Conservation (phyloP, 495 filamentous ascomycete species). For the Daldinia grandis region DNA sequence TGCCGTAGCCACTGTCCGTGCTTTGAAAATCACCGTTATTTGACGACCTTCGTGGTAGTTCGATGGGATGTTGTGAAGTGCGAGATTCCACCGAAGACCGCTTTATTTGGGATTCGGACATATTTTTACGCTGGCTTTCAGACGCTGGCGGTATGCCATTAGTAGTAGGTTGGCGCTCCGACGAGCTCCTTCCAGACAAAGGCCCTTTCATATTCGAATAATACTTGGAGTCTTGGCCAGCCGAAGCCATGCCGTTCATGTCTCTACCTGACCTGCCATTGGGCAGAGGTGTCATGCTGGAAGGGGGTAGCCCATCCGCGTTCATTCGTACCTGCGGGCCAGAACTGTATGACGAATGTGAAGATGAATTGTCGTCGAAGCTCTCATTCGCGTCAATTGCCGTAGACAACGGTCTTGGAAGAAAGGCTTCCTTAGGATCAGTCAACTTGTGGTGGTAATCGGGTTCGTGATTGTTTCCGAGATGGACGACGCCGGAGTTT, state of each 20-base stretch:
- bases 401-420: slow-evolving; percentile 36
- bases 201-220: slow-evolving; percentile 26
- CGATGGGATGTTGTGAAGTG: slow-evolving; percentile 44
- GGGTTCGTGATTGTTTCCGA: slow-evolving; percentile 48
- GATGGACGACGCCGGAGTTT: slow-evolving; percentile 47
- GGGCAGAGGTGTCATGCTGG: slow-evolving; percentile 48
- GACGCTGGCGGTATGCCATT: slow-evolving; percentile 26
- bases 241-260: slow-evolving; percentile 26
- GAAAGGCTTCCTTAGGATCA: slow-evolving; percentile 38
- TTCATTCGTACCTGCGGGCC: slow-evolving; percentile 47
- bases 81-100: slow-evolving; percentile 46
- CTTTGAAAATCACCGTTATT: slow-evolving; percentile 45
- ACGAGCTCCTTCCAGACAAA: slow-evolving; percentile 27
- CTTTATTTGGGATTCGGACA: slow-evolving; percentile 35
- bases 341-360: slow-evolving; percentile 49
- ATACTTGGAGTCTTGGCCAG: slow-evolving; percentile 29
- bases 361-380: slow-evolving; percentile 50
- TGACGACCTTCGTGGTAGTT: slow-evolving; percentile 46
- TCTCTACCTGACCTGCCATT: slow-evolving; percentile 49
- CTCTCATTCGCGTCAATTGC: slow-evolving; percentile 48
- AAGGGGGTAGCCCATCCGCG: slow-evolving; percentile 46
- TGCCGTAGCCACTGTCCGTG: slow-evolving; percentile 41
- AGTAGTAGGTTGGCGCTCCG: slow-evolving; percentile 23
- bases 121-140: slow-evolving; percentile 37
- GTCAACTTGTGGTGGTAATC: slow-evolving; percentile 43